Percentiles rank a stretch among this genome's conserved stretches.
phyloP scores from a whole-genome alignment of 768 basidiomycete genomes.

The Gymnopilus dilepis region DNA sequence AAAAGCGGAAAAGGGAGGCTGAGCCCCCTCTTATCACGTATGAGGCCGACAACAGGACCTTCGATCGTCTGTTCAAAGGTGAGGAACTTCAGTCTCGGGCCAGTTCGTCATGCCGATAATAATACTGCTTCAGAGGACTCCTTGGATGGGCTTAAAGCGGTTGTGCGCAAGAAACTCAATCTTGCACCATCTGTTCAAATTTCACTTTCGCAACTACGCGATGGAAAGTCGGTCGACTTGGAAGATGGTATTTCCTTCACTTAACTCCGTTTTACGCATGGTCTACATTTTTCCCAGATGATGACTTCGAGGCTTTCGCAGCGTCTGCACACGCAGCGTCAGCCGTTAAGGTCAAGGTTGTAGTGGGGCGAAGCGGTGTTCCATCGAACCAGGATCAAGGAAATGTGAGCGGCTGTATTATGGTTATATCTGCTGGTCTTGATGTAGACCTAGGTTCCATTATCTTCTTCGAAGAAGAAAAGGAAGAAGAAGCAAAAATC shows the following conservation, averaged over 20 bases:
- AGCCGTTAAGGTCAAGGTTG: constrained; percentile 44
- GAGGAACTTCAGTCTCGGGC: constrained; percentile 16
- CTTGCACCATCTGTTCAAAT: constrained; percentile 44
- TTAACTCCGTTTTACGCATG: not conserved
- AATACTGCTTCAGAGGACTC: constrained; percentile 54
- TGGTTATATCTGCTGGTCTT: no score
- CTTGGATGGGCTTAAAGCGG: constrained; percentile 58
- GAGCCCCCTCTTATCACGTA: constrained; percentile 50
- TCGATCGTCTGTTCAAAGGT: constrained; percentile 64
- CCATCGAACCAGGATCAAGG: not conserved
- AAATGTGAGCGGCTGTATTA: not conserved
- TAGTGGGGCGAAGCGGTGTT: constrained; percentile 29
- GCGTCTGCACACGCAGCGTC: constrained; percentile 44
- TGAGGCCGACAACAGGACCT: constrained; percentile 46
- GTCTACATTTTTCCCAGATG: constrained; percentile 51
- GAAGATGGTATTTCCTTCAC: constrained; percentile 64
- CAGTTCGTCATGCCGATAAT: not conserved
- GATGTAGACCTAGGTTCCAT: not conserved
- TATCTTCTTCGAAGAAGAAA: constrained; percentile 13
- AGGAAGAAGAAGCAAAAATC: constrained; percentile 28
- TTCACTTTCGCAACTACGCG: constrained; percentile 57
- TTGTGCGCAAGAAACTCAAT: constrained; percentile 66
- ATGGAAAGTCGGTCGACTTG: constrained; percentile 62
- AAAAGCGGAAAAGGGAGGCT: constrained; percentile 49
- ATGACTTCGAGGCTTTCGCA: constrained; percentile 79